phyloP scores from a whole-genome alignment of 1,284 basidiomycete genomes.

The Moesziomyces aphidis region DNA sequence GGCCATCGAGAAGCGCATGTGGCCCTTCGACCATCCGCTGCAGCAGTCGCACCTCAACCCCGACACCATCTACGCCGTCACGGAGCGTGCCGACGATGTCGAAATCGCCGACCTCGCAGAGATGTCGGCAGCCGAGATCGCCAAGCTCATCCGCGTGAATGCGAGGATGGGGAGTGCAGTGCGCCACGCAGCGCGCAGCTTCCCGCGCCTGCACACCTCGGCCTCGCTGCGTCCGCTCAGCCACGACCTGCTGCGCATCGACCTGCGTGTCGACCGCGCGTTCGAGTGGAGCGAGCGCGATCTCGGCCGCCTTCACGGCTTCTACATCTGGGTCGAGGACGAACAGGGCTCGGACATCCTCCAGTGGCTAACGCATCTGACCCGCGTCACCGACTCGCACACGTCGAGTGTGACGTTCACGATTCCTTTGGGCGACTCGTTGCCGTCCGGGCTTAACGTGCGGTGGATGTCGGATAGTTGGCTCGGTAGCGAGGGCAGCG shows the following conservation, averaged over 20 bases:
- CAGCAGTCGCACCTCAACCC: conserved; percentile 74
- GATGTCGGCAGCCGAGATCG: conserved; percentile 82
- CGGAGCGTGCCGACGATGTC: conserved; percentile 86
- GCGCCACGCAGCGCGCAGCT: conserved; percentile 82
- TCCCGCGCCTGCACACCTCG: conserved; percentile 80
- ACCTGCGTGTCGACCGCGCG: conserved; percentile 75
- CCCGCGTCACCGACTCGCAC: conserved; percentile 69
- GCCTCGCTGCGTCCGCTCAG: conserved; percentile 79
- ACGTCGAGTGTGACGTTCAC: conserved; percentile 62
- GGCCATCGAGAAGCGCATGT: conserved; percentile 77
- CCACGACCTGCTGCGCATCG: conserved; percentile 83
- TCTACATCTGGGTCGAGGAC: conserved; percentile 97
- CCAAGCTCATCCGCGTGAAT: conserved; percentile 86
- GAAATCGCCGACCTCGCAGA: conserved; percentile 80
- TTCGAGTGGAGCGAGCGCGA: conserved; percentile 88
- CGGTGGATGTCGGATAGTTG: conserved; percentile 90
- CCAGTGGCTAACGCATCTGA: conserved; percentile 74
- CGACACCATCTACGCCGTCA: conserved; percentile 80
- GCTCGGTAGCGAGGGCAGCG: conserved; percentile 88
- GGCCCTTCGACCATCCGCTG: conserved; percentile 96
- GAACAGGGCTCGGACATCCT: conserved; percentile 81
- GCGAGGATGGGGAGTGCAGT: conserved; percentile 84
- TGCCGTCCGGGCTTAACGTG: conserved; percentile 67
- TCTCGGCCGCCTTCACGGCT: conserved; percentile 84
- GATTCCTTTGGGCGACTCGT: conserved; percentile 70